A percentile compares a stretch with the other conserved stretches of the same genome.
These are phyloP conservation scores for Stachybotrys chartarum DNA, from an alignment of 2,329 filamentous ascomycete species.

Conservation along the genomic window DNA sequence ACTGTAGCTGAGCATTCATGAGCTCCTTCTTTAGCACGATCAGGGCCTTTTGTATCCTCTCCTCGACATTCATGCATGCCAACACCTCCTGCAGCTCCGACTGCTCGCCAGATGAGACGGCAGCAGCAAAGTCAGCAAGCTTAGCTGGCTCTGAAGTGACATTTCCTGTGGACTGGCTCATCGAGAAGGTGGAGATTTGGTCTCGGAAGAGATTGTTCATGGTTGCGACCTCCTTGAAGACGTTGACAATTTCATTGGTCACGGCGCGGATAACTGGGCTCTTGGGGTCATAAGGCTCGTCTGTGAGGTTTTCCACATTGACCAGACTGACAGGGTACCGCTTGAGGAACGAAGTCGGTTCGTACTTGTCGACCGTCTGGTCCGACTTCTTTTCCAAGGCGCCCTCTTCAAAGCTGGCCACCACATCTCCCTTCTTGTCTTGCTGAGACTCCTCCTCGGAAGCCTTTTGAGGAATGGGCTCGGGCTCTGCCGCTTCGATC, in stretches of 20 bases:
- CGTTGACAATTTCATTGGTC: slow-evolving; percentile 96
- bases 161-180: slow-evolving; percentile 90
- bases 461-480: slow-evolving; percentile 51
- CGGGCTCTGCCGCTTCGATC: slow-evolving; percentile 40
- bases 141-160: slow-evolving; percentile 93
- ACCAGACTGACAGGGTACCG: slow-evolving; percentile 91
- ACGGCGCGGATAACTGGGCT: slow-evolving; percentile 84
- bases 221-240: slow-evolving; percentile 93
- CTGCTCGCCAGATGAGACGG: slow-evolving; percentile 89
- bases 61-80: slow-evolving; percentile 82
- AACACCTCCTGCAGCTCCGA: slow-evolving; percentile 89
- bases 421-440: slow-evolving; percentile 85
- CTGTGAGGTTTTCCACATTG: slow-evolving; percentile 86
- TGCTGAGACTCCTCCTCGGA: slow-evolving; percentile 42
- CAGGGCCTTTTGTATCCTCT: slow-evolving; percentile 84
- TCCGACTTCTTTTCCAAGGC: slow-evolving; percentile 54
- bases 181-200: slow-evolving; percentile 94
- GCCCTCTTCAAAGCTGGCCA: slow-evolving; percentile 91
- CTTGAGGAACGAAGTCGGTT: slow-evolving; percentile 84
- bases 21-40: slow-evolving; percentile 95
- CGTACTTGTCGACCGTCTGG: slow-evolving; percentile 52
- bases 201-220: slow-evolving; percentile 94
- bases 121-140: slow-evolving; percentile 92
- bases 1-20: slow-evolving; percentile 95
- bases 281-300: slow-evolving; percentile 86